These are phyloP conservation scores for Metarhizium guizhouense DNA, from an alignment of 2,329 filamentous ascomycete species.

Conservation along the genomic window DNA sequence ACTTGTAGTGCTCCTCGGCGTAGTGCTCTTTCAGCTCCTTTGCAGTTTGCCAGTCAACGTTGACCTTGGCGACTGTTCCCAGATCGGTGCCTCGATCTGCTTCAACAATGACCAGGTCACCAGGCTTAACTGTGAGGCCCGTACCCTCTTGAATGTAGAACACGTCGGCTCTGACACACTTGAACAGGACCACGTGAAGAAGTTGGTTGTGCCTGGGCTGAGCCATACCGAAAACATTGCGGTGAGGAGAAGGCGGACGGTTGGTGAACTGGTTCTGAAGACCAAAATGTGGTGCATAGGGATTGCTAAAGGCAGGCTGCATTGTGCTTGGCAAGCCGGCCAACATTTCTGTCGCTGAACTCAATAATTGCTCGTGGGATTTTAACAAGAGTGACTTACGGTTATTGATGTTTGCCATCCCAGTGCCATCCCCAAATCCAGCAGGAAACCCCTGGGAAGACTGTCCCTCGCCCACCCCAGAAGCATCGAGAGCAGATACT, in stretches of 20 bases:
- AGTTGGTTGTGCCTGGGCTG: constrained; percentile 59
- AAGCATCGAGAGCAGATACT: constrained; percentile 35
- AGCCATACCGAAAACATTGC: constrained; percentile 50
- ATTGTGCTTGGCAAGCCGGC: constrained; percentile 16
- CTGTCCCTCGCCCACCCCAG: constrained; percentile 30
- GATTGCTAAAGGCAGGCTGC: constrained; percentile 22
- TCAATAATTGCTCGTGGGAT: constrained; percentile 1
- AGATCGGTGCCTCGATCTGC: constrained; percentile 94
- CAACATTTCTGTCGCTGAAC: constrained; percentile 16
- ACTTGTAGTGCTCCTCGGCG: constrained; percentile 92
- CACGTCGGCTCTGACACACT: constrained; percentile 88
- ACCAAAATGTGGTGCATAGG: constrained; percentile 39
- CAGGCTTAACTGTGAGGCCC: constrained; percentile 79
- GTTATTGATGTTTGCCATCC: constrained; percentile 28
- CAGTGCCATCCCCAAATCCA: constrained; percentile 29
- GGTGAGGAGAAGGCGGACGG: constrained; percentile 50
- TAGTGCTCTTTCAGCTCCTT: constrained; percentile 87
- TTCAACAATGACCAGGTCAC: constrained; percentile 94
- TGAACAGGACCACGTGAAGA: constrained; percentile 89
- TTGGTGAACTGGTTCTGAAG: constrained; percentile 21
- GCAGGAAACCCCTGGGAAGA: constrained; percentile 33
- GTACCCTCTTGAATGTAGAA: constrained; percentile 97
- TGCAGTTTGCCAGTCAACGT: constrained; percentile 79
- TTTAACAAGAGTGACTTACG: constrained; percentile 24
- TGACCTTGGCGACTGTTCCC: constrained; percentile 82